Percentiles rank a stretch among this genome's conserved stretches.
phyloP scores from a whole-genome alignment of 257 asterid species.

The Solanum arcanum region DNA sequence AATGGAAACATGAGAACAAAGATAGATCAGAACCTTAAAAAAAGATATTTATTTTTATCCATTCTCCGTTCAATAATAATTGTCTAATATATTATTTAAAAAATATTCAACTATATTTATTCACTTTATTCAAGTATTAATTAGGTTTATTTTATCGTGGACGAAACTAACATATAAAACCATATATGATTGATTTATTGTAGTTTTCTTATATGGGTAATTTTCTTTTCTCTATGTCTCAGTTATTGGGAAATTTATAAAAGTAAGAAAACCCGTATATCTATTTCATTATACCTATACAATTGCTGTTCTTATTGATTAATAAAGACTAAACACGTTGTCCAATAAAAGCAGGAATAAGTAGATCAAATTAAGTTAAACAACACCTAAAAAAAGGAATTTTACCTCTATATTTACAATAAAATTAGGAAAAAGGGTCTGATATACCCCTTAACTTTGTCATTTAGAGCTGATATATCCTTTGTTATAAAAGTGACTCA shows the following conservation, averaged over 20 bases:
- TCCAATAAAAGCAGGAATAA: neutral
- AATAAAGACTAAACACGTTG: neutral
- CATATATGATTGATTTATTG: neutral
- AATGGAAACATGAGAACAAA: neutral
- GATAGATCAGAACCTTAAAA: neutral
- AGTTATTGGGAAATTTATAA: neutral
- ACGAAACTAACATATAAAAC: neutral
- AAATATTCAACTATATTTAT: too few relatives aligned
- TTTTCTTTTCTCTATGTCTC: neutral
- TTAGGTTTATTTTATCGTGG: neutral
- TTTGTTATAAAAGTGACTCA: too few relatives aligned
- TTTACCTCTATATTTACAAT: neutral
- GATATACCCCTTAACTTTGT: too few relatives aligned
- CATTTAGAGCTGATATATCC: too few relatives aligned
- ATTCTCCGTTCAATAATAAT: too few relatives aligned
- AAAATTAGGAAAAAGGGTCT: neutral
- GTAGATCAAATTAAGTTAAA: neutral
- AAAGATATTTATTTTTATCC: too few relatives aligned
- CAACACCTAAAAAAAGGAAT: neutral
- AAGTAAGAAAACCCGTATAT: neutral
- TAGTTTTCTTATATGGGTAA: neutral
- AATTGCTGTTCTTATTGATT: neutral
- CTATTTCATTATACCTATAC: neutral
- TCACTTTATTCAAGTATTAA: neutral
- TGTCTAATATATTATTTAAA: too few relatives aligned